Evolutionary conservation across 805 yeast species (phyloP), one percentile per base, ranked within the genome.

Genomic region (Cyberlindnera mrakii): DNA sequence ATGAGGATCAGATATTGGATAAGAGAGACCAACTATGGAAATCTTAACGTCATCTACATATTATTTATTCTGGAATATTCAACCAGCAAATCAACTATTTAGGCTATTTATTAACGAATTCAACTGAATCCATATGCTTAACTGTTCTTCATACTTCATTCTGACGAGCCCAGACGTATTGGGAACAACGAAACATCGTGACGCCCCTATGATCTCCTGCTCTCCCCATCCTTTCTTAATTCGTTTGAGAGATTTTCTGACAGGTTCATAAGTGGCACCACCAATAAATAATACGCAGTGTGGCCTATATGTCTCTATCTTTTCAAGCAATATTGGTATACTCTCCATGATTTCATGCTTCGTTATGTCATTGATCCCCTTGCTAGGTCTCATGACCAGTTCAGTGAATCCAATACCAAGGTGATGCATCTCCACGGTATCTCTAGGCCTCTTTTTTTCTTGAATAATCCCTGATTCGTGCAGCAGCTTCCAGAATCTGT

Each of bases 121-220:
- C 42, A 82, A 51, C 11, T 59, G 58, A 13, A 54, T 52, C 88
- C 88, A 82, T 15, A 72, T 49, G 4, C 44, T 52, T 40, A 76
- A 53, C 53, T 79, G 79, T 33, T 67, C 70, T 0, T 60, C 64
- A 43, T 64, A 65, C 25, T 68, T 62, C 54, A 78, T 63, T 9
- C 82, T 71, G 8, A 81, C 90, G 7, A 85, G 60, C 2, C 91
- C 91, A 5, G 88, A 81, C 0, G 90, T 82, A 36, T 80, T 80
- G 3, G 90, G 89, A 23, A 82, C 71, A 6, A 84, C 88, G 58
- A 70, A 79, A 0, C 27, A 77, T 57, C 5, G 54, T 44, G n/a
- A 60, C 49, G 23, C 45, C 20, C 52, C 42, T 40, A 4, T 39
- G 35, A 5, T 23, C 33, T 14, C 41, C 44, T 10, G 35, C 27